These are phyloP conservation scores for Trichoderma afroharzianum DNA, from an alignment of 2,329 filamentous ascomycete species.

Conservation along the genomic window DNA sequence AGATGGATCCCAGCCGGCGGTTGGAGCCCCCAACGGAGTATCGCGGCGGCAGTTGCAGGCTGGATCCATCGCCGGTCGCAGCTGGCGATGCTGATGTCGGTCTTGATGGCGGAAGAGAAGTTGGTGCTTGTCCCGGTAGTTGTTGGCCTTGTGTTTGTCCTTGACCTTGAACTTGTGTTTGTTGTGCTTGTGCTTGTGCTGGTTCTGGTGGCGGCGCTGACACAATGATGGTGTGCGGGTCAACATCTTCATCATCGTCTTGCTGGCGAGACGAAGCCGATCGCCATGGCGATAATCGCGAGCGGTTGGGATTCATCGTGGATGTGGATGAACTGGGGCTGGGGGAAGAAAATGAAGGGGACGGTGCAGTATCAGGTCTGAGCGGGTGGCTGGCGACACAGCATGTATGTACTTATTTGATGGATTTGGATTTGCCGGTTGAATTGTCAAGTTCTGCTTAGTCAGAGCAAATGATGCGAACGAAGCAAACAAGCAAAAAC, in stretches of 20 bases:
- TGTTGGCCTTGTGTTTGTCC: neutral
- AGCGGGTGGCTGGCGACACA: neutral
- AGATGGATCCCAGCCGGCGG: neutral
- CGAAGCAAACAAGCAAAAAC: neutral
- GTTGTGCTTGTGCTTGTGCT: neutral
- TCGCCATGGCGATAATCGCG: neutral
- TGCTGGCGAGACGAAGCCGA: neutral
- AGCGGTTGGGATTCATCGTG: neutral
- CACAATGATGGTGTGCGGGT: neutral
- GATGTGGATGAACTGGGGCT: neutral
- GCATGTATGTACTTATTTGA: neutral
- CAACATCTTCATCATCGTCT: neutral
- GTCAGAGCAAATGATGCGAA: neutral
- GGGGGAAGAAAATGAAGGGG: neutral
- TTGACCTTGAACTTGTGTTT: no score
- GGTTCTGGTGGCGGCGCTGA: neutral
- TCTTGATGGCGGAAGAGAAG: neutral
- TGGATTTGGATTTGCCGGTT: neutral
- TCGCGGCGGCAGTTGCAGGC: neutral
- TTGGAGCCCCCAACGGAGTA: neutral
- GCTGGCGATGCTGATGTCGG: neutral
- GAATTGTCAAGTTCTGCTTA: neutral
- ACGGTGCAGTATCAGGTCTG: constrained; percentile 7
- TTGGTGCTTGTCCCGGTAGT: neutral
- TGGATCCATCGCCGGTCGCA: neutral